Evolutionary conservation across 495 filamentous ascomycete genomes (phyloP).

Genomic region (Xylaria telfairii): DNA sequence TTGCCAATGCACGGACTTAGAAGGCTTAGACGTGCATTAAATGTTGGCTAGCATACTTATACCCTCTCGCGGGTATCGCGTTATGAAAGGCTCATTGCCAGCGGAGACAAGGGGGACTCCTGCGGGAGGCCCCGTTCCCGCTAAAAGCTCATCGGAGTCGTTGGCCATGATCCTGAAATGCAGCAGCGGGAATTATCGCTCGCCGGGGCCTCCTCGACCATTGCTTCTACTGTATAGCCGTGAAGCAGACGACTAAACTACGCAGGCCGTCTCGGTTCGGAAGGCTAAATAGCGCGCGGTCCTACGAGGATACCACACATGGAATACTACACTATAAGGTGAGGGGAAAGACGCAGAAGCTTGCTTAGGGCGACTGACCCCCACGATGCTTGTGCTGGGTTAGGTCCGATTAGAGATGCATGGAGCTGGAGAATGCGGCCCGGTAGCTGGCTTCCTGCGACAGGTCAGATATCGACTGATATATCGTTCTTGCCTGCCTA

Average conservation of each 20-base stretch:
- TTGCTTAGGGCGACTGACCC: background rate
- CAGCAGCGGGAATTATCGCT: conserved; percentile 12
- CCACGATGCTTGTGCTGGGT: conserved; percentile 25
- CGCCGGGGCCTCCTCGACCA: background rate
- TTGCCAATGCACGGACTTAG: conserved; percentile 2
- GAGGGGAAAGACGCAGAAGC: background rate
- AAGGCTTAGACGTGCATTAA: background rate
- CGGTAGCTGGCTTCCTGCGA: conserved; percentile 10
- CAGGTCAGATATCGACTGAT: background rate
- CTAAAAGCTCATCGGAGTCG: conserved; percentile 1
- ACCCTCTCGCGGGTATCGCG: conserved; percentile 8
- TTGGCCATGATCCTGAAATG: conserved; percentile 4
- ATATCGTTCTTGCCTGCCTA: background rate
- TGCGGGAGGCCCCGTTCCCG: conserved; percentile 18
- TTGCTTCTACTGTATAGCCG: conserved; percentile 1
- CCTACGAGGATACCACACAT: conserved; percentile 5
- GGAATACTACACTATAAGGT: background rate
- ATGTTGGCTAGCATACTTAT: background rate
- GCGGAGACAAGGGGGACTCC: conserved; percentile 15
- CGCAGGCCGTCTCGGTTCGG: conserved; percentile 10
- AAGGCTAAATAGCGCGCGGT: conserved; percentile 19
- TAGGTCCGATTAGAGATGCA: conserved; percentile 31
- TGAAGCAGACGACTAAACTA: background rate
- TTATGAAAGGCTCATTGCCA: background rate
- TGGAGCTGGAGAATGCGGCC: conserved; percentile 20